phyloP scores from a whole-genome alignment of 1,139 yeast genomes.

The Kluyveromyces sp. region DNA sequence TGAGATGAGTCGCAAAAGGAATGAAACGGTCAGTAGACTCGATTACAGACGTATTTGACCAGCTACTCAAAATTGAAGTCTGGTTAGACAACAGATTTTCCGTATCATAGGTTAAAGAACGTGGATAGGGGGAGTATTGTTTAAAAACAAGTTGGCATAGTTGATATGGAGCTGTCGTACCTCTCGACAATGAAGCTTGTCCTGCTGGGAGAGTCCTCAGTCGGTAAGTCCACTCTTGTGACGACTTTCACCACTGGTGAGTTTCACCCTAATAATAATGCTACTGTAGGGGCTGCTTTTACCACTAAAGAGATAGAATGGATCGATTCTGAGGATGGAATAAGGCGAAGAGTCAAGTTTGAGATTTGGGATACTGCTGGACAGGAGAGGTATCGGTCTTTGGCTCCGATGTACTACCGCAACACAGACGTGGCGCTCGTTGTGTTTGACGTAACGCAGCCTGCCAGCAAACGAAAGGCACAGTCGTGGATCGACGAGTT shows the following conservation, averaged over 20 bases:
- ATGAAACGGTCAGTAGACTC: no score
- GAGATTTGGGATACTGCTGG: conserved; percentile 91
- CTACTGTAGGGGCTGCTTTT: conserved; percentile 97
- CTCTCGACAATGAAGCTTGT: conserved; percentile 62
- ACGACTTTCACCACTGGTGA: conserved; percentile 87
- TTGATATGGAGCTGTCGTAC: neutral
- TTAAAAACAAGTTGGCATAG: no score
- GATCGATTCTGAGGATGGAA: conserved; percentile 36
- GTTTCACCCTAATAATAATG: conserved; percentile 76
- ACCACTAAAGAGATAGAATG: conserved; percentile 66
- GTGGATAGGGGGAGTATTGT: no score
- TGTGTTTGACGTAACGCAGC: conserved; percentile 62
- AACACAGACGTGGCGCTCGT: conserved; percentile 78
- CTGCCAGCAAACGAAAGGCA: conserved; percentile 73
- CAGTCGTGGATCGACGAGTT: conserved; percentile 93
- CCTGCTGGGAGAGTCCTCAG: conserved; percentile 89
- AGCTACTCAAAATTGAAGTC: no score
- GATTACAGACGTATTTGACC: no score
- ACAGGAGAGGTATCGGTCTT: conserved; percentile 70
- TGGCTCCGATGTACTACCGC: conserved; percentile 84
- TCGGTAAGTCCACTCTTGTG: conserved; percentile 85
- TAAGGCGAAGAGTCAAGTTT: conserved; percentile 55
- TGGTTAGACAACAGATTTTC: no score
- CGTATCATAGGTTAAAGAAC: no score
- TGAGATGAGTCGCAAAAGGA: no score